phyloP scores from a whole-genome alignment of 495 filamentous ascomycete genomes.

The Evernia prunastri region DNA sequence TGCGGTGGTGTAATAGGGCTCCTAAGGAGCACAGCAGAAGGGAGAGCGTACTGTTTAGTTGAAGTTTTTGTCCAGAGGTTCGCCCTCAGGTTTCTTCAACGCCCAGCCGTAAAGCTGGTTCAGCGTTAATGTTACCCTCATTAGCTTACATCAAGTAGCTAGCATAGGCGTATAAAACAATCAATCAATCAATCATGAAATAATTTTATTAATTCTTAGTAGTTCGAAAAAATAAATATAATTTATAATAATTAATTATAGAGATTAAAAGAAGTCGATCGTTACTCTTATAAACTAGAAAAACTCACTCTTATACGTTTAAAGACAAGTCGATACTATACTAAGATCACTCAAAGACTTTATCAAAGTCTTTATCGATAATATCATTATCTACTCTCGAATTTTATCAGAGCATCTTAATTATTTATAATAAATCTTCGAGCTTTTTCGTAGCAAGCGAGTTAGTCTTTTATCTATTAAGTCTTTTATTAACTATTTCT shows the following conservation, averaged over 20 bases:
- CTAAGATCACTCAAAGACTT: background rate
- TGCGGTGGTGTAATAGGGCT: no score
- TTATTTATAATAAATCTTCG: slow-evolving; percentile 1
- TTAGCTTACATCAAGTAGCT: no score
- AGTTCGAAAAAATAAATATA: no score
- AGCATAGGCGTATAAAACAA: no score
- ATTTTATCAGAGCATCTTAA: background rate
- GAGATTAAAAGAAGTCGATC: slow-evolving; percentile 5
- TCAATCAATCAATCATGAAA: no score
- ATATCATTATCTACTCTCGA: slow-evolving; percentile 4
- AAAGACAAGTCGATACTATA: background rate
- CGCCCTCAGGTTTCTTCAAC: no score
- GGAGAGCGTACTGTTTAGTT: no score
- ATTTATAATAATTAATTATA: slow-evolving; percentile 1
- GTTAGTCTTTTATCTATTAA: slow-evolving; percentile 5
- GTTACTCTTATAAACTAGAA: slow-evolving; percentile 12
- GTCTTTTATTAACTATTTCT: slow-evolving; percentile 11
- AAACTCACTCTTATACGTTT: background rate
- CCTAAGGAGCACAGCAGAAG: no score
- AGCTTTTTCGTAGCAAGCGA: background rate
- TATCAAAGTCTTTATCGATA: slow-evolving; percentile 8
- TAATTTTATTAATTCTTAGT: no score
- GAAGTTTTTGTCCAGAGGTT: no score
- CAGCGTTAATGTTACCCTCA: no score
- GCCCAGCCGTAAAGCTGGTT: no score